Evolutionary conservation across 2,329 filamentous ascomycete species (phyloP), one percentile per base, ranked within the genome.

Genomic region (Fusarium sororula): DNA sequence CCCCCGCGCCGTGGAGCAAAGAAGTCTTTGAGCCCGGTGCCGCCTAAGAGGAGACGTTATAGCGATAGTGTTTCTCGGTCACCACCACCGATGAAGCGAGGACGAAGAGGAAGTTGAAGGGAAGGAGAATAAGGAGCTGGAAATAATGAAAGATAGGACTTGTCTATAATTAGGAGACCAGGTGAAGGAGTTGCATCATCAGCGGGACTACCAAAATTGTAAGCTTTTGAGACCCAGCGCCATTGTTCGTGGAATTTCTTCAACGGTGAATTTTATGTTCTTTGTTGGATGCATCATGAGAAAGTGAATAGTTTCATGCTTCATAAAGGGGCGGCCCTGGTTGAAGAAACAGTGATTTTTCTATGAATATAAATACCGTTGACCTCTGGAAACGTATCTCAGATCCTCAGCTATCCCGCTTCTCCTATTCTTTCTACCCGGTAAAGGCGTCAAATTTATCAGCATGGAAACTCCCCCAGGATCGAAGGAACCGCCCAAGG

Each of bases 11-110:
- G 71, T 11, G 67, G 68, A 48, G 71, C 62, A 26, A 75, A 47
- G 48, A 66, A 55, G 45, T 75, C 78, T 24, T 65, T 65, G 38
- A 81, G 80, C 44, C 79, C 80, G 22, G 72, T 73, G 42, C 74
- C 78, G 7, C 65, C 72, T 14, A 80, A 80, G 77, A 79, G 79
- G 55, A 80, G 80, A 70, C 75, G 78, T 32, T 76, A 80, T 59
- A 81, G 79, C 53, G 78, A 80, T 48, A 81, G 80, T 61, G 67
- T 78, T 28, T 81, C 80, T 26, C 68, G 77, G 53, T 81, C 80
- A 32, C 80, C 80, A 41, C 79, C 80, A 14, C 80, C 80, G 15
- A 68, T 79, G 73, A 81, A 81, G 65, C 79, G 79, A 44, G 80
- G 79, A 45, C 74, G 80, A 48, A 77, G 76, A n/a, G 76, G 74